Evolutionary conservation across 352 stramenopile genomes (phyloP).

Genomic region (Globisporangium echinulatum): DNA sequence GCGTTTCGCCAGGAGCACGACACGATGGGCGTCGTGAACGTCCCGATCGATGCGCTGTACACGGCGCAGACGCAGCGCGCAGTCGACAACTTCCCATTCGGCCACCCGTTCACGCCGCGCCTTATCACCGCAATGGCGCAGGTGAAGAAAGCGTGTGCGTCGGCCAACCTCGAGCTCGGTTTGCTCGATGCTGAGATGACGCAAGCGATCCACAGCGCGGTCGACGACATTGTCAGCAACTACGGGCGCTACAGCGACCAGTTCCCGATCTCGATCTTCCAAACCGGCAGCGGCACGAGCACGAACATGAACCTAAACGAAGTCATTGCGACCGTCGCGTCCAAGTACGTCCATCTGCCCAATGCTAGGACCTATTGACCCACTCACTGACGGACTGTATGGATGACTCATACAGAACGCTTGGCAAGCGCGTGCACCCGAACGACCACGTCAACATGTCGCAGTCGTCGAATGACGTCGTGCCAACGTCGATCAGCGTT

Average conservation of each 20-base stretch:
- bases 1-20: conserved; percentile 43
- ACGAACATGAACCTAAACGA: conserved; percentile 99
- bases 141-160: conserved; percentile 42
- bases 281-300: conserved; percentile 94
- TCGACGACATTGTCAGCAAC: conserved; percentile 25
- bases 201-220: conserved; percentile 26
- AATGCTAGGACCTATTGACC: conserved; percentile 30
- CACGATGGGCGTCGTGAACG: conserved; percentile 50
- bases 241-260: conserved; percentile 29
- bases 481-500: conserved; percentile 49
- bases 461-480: conserved; percentile 64
- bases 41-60: conserved; percentile 37
- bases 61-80: conserved; percentile 47
- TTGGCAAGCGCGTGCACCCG: conserved; percentile 81
- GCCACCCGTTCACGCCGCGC: conserved; percentile 33
- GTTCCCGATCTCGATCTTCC: conserved; percentile 62
- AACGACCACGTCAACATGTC: conserved; percentile 75
- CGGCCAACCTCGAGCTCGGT: conserved; percentile 33
- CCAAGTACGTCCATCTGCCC: conserved; percentile 2
- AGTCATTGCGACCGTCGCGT: conserved; percentile 90
- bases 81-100: conserved; percentile 46
- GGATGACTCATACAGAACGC: conserved; percentile 28
- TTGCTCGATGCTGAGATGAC: conserved; percentile 29
- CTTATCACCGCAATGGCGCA: conserved; percentile 37
- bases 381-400: no score